Percentiles rank a stretch among this genome's conserved stretches.
phyloP scores from a whole-genome alignment of 2,329 filamentous ascomycete species.

The Cercospora sp. region DNA sequence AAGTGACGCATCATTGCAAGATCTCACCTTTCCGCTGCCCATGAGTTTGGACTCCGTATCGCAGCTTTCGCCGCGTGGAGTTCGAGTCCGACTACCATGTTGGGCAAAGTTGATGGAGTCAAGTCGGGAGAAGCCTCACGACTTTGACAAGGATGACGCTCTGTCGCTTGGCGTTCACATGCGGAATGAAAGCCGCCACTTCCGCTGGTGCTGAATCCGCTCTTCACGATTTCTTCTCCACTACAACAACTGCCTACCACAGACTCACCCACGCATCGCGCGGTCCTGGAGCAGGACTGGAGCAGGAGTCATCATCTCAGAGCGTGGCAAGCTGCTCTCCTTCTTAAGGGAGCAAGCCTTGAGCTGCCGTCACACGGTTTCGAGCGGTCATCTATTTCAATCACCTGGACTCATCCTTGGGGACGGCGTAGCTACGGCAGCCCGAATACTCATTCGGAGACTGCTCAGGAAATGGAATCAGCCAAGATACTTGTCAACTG shows the following conservation, averaged over 20 bases:
- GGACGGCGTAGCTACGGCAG: too few species aligned
- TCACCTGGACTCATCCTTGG: too few species aligned
- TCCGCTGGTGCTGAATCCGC: neutral
- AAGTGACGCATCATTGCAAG: neutral
- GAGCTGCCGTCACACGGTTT: too few species aligned
- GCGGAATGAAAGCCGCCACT: neutral
- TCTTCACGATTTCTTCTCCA: neutral
- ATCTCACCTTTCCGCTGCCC: neutral
- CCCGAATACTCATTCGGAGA: too few species aligned
- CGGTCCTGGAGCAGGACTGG: neutral
- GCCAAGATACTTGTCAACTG: too few species aligned
- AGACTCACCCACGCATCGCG: neutral
- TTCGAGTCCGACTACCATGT: neutral
- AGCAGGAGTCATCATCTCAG: neutral
- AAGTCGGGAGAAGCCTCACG: neutral
- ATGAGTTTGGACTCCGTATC: neutral
- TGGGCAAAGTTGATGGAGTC: neutral
- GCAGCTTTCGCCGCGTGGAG: neutral
- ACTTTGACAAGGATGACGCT: neutral
- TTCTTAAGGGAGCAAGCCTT: neutral
- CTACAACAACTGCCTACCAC: neutral
- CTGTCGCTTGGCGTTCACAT: neutral
- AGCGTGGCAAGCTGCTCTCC: neutral
- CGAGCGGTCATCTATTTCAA: too few species aligned
- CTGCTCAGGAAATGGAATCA: too few species aligned